Conservation (phyloP, 805 yeast species). For the Saccharomyces mikatae region DNA sequence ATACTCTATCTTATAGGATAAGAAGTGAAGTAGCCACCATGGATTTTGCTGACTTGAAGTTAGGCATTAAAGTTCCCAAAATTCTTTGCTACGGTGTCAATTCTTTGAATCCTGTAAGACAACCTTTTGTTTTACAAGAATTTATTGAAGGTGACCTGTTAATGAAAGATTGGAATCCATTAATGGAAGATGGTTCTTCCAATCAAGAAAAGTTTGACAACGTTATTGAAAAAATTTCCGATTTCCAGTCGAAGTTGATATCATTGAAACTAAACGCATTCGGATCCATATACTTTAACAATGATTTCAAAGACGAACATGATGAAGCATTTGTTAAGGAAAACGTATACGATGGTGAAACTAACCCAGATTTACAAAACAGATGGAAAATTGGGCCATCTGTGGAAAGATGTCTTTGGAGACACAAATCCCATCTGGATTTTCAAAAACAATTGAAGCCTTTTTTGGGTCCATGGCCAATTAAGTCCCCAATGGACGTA, state of each 20-base stretch:
- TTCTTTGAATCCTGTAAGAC: conserved; percentile 51
- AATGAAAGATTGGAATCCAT: conserved; percentile 89
- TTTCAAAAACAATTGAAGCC: conserved; percentile 34
- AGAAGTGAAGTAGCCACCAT: conserved; percentile 89
- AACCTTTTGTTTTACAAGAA: conserved; percentile 80
- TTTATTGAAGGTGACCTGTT: conserved; percentile 68
- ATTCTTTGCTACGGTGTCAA: conserved; percentile 59
- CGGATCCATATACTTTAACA: conserved; percentile 71
- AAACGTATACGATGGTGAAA: conserved; percentile 54
- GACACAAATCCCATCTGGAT: conserved; percentile 49
- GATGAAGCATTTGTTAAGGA: not conserved
- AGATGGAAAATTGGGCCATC: conserved; percentile 93
- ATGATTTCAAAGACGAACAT: conserved; percentile 3
- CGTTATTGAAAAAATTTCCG: conserved; percentile 68
- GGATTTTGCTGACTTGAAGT: conserved; percentile 65
- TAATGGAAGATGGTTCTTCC: conserved; percentile 48
- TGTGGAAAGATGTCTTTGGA: conserved; percentile 70
- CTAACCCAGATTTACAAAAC: conserved; percentile 38
- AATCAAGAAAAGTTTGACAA: conserved; percentile 43
- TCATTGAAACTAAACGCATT: conserved; percentile 55
- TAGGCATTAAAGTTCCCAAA: conserved; percentile 64
- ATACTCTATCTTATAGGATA: conserved; percentile 56
- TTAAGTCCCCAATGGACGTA: conserved; percentile 50
- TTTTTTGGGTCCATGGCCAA: conserved; percentile 71
- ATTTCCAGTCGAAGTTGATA: conserved; percentile 50